Evolutionary conservation across 306 rosid species (phyloP).

Genomic region (Cicer cuneatum): DNA sequence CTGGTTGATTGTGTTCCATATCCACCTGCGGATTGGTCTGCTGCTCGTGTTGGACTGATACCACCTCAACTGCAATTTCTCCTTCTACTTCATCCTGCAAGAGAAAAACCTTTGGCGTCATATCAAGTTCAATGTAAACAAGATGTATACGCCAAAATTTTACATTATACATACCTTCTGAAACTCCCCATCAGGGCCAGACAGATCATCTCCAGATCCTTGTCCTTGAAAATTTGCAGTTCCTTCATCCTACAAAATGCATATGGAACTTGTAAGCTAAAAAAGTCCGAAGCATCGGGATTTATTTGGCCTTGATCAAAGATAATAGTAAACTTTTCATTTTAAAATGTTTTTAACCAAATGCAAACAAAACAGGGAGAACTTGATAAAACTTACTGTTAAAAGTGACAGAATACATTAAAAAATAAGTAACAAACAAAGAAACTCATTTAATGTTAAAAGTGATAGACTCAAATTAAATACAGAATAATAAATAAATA

Average conservation of each 20-base stretch:
- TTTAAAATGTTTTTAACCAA: not conserved
- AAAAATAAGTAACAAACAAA: no score
- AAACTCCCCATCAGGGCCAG: slow-evolving; percentile 52
- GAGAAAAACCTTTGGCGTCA: slow-evolving; percentile 23
- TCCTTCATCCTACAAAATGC: slow-evolving; percentile 60
- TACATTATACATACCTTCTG: slow-evolving; percentile 49
- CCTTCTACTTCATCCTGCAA: slow-evolving; percentile 71
- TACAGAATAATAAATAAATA: not conserved
- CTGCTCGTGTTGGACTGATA: slow-evolving; percentile 61
- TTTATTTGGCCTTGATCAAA: slow-evolving; percentile 7
- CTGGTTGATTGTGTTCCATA: slow-evolving; percentile 58
- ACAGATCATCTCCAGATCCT: slow-evolving; percentile 54
- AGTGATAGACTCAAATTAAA: not conserved
- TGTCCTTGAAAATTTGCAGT: slow-evolving; percentile 54
- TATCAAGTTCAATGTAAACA: slow-evolving; percentile 11
- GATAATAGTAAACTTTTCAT: not conserved
- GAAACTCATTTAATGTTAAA: no score
- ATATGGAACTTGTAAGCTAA: slow-evolving; percentile 14
- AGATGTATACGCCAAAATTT: slow-evolving; percentile 3
- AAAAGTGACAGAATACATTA: no score
- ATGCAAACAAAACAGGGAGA: slow-evolving; percentile 16
- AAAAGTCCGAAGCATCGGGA: not conserved
- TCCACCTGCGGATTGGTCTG: slow-evolving; percentile 57
- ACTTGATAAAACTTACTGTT: not conserved
- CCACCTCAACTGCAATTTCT: slow-evolving; percentile 54